Base-by-base conservation (phyloP, 306 rosid genomes). In the Carpinus viminea region DNA sequence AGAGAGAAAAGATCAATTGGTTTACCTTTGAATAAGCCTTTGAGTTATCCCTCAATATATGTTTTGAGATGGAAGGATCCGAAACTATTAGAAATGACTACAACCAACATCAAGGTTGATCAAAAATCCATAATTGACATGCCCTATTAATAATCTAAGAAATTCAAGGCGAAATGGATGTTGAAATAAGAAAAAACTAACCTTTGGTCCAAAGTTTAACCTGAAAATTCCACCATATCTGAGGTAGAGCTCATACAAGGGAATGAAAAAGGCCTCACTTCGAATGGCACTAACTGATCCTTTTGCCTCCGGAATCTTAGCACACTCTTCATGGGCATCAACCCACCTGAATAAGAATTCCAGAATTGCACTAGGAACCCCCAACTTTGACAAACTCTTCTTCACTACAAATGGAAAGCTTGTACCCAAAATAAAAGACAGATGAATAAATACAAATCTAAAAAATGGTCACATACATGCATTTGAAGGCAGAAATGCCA, bases 201-300 rank as follows among this genome's bases (percentile, higher is more conserved):
- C 98, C 99, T 95, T 95, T 68, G 99, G 99, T 77, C 99, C 99
- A 90, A 95, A 89, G 1, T 68, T 93, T 85, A 95, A 85, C 80
- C 98, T 85, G 83, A 92, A 95, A 85, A 93, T 85, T 60, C 97
- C 98, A 79, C 98, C 99, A 60, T 95, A 95, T 12, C 93, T 89
- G 81, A 93, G 93, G 87, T 80, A 93, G 75, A 95, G 98, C 78
- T 91, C 93, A 77, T 87, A 95, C 80, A 95, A 85, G 51, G 98
- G 99, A 78, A 93, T 81, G 86, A 95, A 95, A 80, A 95, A 95
- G 53, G 99, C 90, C 87, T 91, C 97, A 68, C 85, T 95, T 53
- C 91, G 86, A 71, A 95, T 36, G 56, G 97, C 96, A 52, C 72
- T 76, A 45, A 91, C 1, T 34, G 90, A 82, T 62, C 98, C 99